These are phyloP conservation scores for Solanum pennellii DNA, from an alignment of 257 asterid genomes.

Conservation along the genomic window DNA sequence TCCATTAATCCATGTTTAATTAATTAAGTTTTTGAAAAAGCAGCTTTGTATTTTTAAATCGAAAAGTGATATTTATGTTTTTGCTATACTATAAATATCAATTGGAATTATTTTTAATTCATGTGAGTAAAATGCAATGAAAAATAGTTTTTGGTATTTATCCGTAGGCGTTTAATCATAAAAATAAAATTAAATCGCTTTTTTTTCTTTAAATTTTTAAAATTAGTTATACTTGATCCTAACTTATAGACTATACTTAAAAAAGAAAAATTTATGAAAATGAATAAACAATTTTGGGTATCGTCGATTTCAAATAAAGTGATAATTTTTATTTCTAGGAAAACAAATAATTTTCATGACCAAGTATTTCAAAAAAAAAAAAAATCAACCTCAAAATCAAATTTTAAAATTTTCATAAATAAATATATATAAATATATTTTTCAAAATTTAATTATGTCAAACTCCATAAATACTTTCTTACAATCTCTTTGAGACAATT, in stretches of 20 bases:
- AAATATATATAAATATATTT: neutral
- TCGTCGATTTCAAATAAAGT: too few species aligned
- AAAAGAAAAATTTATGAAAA: neutral
- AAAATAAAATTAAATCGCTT: too few species aligned
- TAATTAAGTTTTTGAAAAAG: too few species aligned
- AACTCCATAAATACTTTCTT: neutral
- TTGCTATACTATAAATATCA: too few species aligned
- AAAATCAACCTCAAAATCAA: neutral
- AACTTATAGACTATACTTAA: too few species aligned
- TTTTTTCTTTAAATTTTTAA: too few species aligned
- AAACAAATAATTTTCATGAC: too few species aligned
- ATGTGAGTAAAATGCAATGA: neutral
- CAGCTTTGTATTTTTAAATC: too few species aligned
- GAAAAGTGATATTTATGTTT: neutral
- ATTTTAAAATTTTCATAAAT: too few species aligned
- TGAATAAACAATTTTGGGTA: neutral
- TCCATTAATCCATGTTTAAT: neutral
- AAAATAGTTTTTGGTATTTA: neutral
- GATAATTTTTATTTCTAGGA: too few species aligned
- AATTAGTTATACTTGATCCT: neutral
- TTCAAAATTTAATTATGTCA: neutral
- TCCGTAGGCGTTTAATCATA: neutral
- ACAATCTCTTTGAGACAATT: neutral
- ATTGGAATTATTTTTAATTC: too few species aligned
- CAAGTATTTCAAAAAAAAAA: neutral